phyloP scores from a whole-genome alignment of 2,329 filamentous ascomycete species.

The Hymenoscyphus fructigenus region DNA sequence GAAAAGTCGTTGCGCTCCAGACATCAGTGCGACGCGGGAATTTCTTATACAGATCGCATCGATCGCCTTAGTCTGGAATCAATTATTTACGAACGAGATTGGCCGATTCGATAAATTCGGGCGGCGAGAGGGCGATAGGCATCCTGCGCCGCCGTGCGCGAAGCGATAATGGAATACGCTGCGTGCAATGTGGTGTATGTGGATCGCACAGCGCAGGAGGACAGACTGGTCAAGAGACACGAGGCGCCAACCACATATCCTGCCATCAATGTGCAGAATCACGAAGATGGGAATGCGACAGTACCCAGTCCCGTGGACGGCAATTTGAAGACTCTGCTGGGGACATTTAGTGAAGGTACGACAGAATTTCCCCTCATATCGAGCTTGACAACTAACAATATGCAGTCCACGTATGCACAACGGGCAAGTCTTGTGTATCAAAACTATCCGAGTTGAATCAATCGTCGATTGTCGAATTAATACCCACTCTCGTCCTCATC shows the following conservation, averaged over 20 bases:
- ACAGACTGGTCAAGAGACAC: slow-evolving; percentile 38
- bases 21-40: slow-evolving; percentile 25
- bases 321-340: slow-evolving; percentile 50
- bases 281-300: slow-evolving; percentile 19
- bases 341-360: slow-evolving; percentile 52
- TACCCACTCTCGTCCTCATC: slow-evolving; percentile 55
- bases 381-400: slow-evolving; percentile 3
- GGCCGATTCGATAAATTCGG: slow-evolving; percentile 16
- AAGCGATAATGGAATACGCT: slow-evolving; percentile 42
- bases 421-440: slow-evolving; percentile 50
- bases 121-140: slow-evolving; percentile 26
- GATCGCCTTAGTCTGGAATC: slow-evolving; percentile 1
- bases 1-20: slow-evolving; percentile 29
- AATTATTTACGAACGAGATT: slow-evolving; percentile 3
- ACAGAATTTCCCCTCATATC: slow-evolving; percentile 13
- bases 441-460: slow-evolving; percentile 53
- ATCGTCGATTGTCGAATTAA: slow-evolving; percentile 44
- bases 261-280: slow-evolving; percentile 26
- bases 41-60: slow-evolving; percentile 18
- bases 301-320: slow-evolving; percentile 41
- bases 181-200: slow-evolving; percentile 46
- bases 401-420: slow-evolving; percentile 53
- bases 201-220: slow-evolving; percentile 41
- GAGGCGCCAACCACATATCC: slow-evolving; percentile 33
- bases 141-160: slow-evolving; percentile 31